Evolutionary conservation across 768 basidiomycete species (phyloP).

Genomic region (Lyophyllum atratum): DNA sequence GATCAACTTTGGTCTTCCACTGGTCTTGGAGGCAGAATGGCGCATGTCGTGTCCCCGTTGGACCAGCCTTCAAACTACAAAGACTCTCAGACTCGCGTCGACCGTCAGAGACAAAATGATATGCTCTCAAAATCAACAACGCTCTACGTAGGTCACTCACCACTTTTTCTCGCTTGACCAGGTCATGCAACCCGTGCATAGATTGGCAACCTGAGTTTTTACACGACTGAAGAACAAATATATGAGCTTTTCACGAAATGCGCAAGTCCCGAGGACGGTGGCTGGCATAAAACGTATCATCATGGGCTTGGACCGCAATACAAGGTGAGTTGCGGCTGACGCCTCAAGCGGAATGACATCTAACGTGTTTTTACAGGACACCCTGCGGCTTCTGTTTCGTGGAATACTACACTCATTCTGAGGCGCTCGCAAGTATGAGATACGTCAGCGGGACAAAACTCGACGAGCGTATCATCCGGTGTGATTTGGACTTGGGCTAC

Average conservation of each 20-base stretch:
- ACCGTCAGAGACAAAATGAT: slow-evolving; percentile 78
- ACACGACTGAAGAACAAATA: slow-evolving; percentile 95
- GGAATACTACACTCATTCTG: slow-evolving; percentile 92
- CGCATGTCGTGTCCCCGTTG: slow-evolving; percentile 80
- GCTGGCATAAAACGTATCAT: slow-evolving; percentile 92
- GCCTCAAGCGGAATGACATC: slow-evolving; percentile 4
- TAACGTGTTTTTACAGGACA: slow-evolving; percentile 51
- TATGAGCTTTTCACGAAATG: slow-evolving; percentile 93
- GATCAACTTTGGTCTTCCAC: slow-evolving; percentile 7
- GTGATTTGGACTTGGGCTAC: slow-evolving; percentile 96
- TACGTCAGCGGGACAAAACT: slow-evolving; percentile 98
- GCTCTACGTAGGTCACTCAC: slow-evolving; percentile 71
- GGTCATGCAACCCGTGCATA: slow-evolving; percentile 29
- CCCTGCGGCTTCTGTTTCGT: slow-evolving; percentile 97
- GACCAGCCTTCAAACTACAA: slow-evolving; percentile 98
- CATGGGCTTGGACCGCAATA: slow-evolving; percentile 92
- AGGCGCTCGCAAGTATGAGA: slow-evolving; percentile 90
- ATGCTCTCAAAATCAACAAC: slow-evolving; percentile 85
- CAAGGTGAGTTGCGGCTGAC: slow-evolving; percentile 50
- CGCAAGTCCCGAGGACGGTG: slow-evolving; percentile 81
- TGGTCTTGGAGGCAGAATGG: slow-evolving; percentile 48
- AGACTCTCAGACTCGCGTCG: slow-evolving; percentile 84
- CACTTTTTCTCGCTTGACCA: slow-evolving; percentile 23
- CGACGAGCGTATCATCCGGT: slow-evolving; percentile 97
- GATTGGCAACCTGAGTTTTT: slow-evolving; percentile 94